Conservation (phyloP, 169 alveolate genomes). For the Plasmodium cynomolgi region DNA sequence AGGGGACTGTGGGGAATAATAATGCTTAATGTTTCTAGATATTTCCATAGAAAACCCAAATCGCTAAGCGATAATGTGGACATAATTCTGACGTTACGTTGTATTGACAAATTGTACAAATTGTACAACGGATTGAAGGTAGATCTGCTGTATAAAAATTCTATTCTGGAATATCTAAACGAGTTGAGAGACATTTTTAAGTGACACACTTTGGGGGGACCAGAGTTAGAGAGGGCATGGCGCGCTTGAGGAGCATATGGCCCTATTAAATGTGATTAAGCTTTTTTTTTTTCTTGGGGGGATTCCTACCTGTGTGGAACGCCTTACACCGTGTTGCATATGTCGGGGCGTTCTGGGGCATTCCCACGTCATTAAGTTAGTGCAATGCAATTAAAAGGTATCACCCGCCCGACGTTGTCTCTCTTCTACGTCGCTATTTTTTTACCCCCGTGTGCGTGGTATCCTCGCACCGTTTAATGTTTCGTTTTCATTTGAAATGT, state of each 20-base stretch:
- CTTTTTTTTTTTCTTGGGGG: background rate
- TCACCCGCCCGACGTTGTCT: background rate
- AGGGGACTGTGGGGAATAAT: conserved; percentile 77
- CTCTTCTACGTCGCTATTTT: background rate
- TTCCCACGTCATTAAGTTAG: background rate
- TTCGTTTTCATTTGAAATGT: background rate
- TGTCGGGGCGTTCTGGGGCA: background rate
- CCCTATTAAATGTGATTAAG: background rate
- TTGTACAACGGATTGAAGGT: conserved; percentile 33
- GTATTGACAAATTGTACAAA: conserved; percentile 34
- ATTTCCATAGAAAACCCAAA: conserved; percentile 24
- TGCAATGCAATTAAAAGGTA: background rate
- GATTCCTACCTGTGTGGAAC: background rate
- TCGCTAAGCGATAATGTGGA: conserved; percentile 42
- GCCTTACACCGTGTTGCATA: background rate
- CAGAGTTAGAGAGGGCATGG: background rate
- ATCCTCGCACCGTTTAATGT: background rate
- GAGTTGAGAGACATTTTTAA: conserved; percentile 31
- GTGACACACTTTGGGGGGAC: background rate
- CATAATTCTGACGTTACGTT: conserved; percentile 20
- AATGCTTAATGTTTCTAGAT: conserved; percentile 21
- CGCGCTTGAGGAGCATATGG: background rate
- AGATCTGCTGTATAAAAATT: conserved; percentile 7
- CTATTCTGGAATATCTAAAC: conserved; percentile 40
- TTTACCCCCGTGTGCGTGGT: background rate